These are phyloP conservation scores for Hanseniaspora occidentalis DNA, from an alignment of 805 yeast species.

Conservation along the genomic window DNA sequence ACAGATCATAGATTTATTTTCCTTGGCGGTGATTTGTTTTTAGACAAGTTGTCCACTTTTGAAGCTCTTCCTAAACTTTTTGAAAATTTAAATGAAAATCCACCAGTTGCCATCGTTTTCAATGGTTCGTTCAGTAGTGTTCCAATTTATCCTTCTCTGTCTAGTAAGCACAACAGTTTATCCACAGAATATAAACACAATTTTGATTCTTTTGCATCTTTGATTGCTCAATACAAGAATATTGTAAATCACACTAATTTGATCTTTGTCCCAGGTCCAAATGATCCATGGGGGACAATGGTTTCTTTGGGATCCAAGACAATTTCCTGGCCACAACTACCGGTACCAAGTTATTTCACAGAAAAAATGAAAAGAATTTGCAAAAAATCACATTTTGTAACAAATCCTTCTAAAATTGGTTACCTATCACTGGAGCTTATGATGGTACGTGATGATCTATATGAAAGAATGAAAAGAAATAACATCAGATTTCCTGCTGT, in stretches of 20 bases:
- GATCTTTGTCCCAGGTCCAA: conserved; percentile 73
- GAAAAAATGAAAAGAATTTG: conserved; percentile 50
- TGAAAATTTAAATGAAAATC: conserved; percentile 36
- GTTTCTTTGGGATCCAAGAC: conserved; percentile 46
- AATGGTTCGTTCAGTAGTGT: conserved; percentile 68
- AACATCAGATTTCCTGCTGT: conserved; percentile 42
- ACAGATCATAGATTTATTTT: conserved; percentile 48
- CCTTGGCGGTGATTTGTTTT: conserved; percentile 60
- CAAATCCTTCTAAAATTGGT: conserved; percentile 70
- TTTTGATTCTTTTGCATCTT: conserved; percentile 62
- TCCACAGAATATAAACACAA: conserved; percentile 48
- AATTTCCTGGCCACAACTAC: conserved; percentile 56
- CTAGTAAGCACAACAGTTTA: conserved; percentile 35
- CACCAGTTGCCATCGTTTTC: conserved; percentile 62
- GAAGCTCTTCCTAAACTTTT: conserved; percentile 60
- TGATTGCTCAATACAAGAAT: conserved; percentile 39
- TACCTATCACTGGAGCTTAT: conserved; percentile 80
- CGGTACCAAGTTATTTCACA: conserved; percentile 62
- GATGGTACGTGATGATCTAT: conserved; percentile 59
- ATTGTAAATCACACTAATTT: conserved; percentile 34
- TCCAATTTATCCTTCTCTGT: conserved; percentile 48
- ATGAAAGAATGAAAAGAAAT: conserved; percentile 58
- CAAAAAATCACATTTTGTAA: conserved; percentile 42
- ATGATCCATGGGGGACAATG: conserved; percentile 87
- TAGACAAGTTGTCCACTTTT: conserved; percentile 47